Evolutionary conservation across 208 protist species (phyloP), one percentile per base, ranked within the genome.

Genomic region (Leishmania guyanensis): DNA sequence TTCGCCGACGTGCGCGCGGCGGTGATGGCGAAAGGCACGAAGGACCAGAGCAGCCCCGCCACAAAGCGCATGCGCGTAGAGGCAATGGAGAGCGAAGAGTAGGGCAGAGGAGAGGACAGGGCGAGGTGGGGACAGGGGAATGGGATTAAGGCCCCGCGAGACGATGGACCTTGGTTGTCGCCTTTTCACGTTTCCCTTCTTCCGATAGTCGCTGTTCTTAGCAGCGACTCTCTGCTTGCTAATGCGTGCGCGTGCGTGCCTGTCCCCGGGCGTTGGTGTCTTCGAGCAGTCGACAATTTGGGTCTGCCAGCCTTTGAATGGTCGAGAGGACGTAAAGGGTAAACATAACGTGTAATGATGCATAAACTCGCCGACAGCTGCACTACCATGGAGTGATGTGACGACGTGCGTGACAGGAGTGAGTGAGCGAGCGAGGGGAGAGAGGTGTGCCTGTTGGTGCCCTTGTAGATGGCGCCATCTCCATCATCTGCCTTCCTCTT

Each of bases 1-100:
- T 93, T 92, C 70, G 80, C 85, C n/a, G 78, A 86, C 36, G 73
- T 33, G 64, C 82, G 77, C 17, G 84, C 81, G 26, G 79, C 64
- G 65, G 79, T 60, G 65, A 78, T 62, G 65, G 84, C 78, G 75
- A 76, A 69, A 60, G 70, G 72, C 77, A 75, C 78, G 65, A 79
- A 85, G 66, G 69, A 81, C 58, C 0, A 39, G 60, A 78, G 80
- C 82, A 85, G 70, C 78, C 83, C 73, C 36, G 68, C 82, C n/a
- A 66, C 80, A 65, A 87, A 85, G 79, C 81, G 80, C 39, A 81
- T 74, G 71, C 77, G 80, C 53, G 68, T 83, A 1, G 84, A 91
- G 80, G 68, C 75, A 33, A 79, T 66, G 60, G 83, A 80, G 62
- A 86, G 84, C 68, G 86, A 90, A 78, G 84, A 89, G 72, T 64